Percentiles rank a stretch among this genome's conserved stretches.
Evolutionary conservation across 2,329 filamentous ascomycete genomes (phyloP).

Genomic region (Monascus ruber): DNA sequence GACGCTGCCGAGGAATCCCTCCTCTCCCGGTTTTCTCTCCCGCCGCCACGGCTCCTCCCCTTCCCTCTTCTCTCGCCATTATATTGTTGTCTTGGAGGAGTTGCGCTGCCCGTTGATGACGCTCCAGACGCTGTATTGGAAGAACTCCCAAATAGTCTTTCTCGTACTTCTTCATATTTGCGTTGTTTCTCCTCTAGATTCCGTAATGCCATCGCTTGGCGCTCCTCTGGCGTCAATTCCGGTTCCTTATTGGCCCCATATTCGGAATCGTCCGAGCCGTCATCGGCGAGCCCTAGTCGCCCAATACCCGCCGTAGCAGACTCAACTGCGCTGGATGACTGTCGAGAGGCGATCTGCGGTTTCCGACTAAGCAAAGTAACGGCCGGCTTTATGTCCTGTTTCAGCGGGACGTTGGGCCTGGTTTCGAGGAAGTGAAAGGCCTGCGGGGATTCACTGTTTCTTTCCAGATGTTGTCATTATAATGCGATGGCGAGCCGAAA

Average conservation of each 20-base stretch:
- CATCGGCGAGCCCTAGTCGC: constrained; percentile 34
- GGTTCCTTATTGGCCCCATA: constrained; percentile 49
- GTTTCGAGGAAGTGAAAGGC: constrained; percentile 66
- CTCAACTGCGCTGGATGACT: constrained; percentile 36
- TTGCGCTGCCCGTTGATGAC: constrained; percentile 51
- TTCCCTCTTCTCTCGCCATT: constrained; percentile 28
- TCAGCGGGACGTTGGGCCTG: constrained; percentile 51
- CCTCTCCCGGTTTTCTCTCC: constrained; percentile 30
- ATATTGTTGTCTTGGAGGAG: constrained; percentile 41
- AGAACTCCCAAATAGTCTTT: constrained; percentile 67
- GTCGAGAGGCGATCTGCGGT: constrained; percentile 53
- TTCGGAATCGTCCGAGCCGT: constrained; percentile 53
- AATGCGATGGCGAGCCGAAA: neutral
- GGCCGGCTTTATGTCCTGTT: constrained; percentile 64
- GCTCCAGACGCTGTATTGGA: constrained; percentile 38
- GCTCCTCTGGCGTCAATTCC: constrained; percentile 61
- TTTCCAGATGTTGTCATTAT: neutral
- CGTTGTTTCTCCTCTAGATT: constrained; percentile 83
- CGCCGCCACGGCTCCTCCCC: constrained; percentile 40
- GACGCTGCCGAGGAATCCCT: constrained; percentile 29
- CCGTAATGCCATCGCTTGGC: constrained; percentile 62
- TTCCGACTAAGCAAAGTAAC: constrained; percentile 80
- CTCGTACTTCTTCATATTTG: constrained; percentile 77
- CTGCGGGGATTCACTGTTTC: constrained; percentile 56
- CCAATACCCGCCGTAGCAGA: constrained; percentile 32